Evolutionary conservation across 345 rosid species (phyloP).

Genomic region (Pistacia integerrima): DNA sequence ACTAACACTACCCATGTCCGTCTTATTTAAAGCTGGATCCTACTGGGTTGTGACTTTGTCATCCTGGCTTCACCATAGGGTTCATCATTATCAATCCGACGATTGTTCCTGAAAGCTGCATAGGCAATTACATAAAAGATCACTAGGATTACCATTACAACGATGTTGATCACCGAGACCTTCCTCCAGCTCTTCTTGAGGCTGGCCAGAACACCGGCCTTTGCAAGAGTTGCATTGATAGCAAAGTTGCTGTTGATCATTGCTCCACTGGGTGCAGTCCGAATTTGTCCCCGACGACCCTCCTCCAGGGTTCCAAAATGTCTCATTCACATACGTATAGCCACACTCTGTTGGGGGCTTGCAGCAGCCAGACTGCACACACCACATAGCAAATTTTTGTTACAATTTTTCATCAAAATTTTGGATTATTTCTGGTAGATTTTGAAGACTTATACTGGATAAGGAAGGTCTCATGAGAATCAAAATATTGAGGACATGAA

Average conservation of each 20-base stretch:
- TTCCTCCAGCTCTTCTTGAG: constrained; percentile 93
- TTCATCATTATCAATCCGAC: constrained; percentile 80
- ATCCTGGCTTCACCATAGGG: constrained; percentile 73
- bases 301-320: constrained; percentile 52
- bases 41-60: constrained; percentile 76
- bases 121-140: constrained; percentile 72
- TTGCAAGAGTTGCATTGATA: constrained; percentile 85
- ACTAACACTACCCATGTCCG: constrained; percentile 2
- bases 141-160: constrained; percentile 73
- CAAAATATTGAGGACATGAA: background rate
- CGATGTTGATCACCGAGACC: constrained; percentile 80
- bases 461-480: background rate
- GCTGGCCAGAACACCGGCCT: constrained; percentile 93
- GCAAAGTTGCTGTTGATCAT: constrained; percentile 72
- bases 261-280: constrained; percentile 74
- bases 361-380: constrained; percentile 87
- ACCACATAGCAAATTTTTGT: constrained; percentile 3
- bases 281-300: constrained; percentile 34
- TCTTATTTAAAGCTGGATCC: constrained; percentile 45
- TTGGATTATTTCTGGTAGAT: background rate
- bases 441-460: background rate
- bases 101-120: constrained; percentile 79
- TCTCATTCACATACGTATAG: constrained; percentile 68
- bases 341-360: constrained; percentile 92
- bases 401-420: background rate